Percentiles rank a stretch among this genome's conserved stretches.
Conservation (phyloP, 1,284 basidiomycete genomes). For the Schizophyllum commune region DNA sequence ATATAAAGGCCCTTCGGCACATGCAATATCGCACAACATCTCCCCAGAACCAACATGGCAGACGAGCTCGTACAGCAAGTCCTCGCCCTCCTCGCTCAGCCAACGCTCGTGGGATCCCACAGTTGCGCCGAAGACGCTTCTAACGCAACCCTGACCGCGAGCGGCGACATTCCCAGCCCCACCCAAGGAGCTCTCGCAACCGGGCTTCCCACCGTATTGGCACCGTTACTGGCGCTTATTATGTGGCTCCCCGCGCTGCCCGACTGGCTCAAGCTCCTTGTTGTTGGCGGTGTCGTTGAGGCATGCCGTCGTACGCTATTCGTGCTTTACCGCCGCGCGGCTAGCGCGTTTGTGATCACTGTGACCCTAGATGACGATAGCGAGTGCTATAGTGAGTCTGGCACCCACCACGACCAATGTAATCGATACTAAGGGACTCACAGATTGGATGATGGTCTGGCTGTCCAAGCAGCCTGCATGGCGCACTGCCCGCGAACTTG, state of each 20-base stretch:
- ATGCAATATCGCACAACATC: neutral
- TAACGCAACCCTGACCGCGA: neutral
- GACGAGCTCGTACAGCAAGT: neutral
- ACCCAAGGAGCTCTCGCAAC: neutral
- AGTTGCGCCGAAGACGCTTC: neutral
- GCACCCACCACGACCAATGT: neutral
- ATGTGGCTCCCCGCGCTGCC: slow-evolving; percentile 44
- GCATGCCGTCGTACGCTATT: slow-evolving; percentile 39
- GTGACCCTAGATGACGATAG: slow-evolving; percentile 55
- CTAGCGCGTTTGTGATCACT: slow-evolving; percentile 54
- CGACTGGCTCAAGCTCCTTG: slow-evolving; percentile 57
- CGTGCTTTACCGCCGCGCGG: slow-evolving; percentile 33
- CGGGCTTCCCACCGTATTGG: slow-evolving; percentile 7
- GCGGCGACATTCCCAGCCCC: neutral
- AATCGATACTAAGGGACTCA: neutral
- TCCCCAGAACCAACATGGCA: neutral
- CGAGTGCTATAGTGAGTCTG: slow-evolving; percentile 42
- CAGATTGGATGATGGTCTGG: slow-evolving; percentile 61
- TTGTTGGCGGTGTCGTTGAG: slow-evolving; percentile 56
- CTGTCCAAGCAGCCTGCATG: slow-evolving; percentile 45
- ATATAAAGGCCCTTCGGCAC: neutral
- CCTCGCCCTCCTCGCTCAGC: neutral
- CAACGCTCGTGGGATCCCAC: neutral
- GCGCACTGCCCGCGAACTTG: slow-evolving; percentile 39
- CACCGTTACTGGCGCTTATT: slow-evolving; percentile 30